phyloP scores from a whole-genome alignment of 352 stramenopile species.

The Pythium phragmitis region DNA sequence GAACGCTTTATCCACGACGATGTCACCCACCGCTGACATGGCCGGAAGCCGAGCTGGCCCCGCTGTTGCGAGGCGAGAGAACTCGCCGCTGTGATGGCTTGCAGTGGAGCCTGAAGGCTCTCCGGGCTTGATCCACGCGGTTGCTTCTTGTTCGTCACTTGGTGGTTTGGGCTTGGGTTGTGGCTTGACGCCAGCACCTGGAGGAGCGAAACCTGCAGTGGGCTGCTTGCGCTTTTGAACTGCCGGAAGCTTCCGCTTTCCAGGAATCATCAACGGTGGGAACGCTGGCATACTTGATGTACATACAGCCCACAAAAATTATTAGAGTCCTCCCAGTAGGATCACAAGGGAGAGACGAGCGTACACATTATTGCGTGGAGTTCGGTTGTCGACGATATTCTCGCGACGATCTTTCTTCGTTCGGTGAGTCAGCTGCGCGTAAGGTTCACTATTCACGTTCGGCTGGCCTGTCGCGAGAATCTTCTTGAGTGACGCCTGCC shows the following conservation, averaged over 20 bases:
- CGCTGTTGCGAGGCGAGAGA: neutral
- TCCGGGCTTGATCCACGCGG: neutral
- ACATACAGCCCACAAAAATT: neutral
- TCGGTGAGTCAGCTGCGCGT: neutral
- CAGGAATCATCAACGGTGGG: conserved; percentile 56
- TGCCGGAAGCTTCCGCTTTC: conserved; percentile 27
- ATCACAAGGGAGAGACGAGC: neutral
- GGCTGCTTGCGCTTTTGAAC: conserved; percentile 34
- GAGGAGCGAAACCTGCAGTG: conserved; percentile 23
- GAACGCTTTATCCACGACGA: conserved; percentile 41
- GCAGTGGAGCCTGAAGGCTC: conserved; percentile 1
- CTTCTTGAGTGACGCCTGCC: conserved; percentile 61
- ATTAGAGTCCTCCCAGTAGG: neutral
- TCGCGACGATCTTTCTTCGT: conserved; percentile 4
- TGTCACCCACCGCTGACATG: conserved; percentile 11
- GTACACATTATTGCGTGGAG: conserved; percentile 16
- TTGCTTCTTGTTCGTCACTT: neutral
- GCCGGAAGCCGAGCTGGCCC: conserved; percentile 5
- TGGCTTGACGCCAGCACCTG: conserved; percentile 1
- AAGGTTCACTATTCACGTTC: neutral
- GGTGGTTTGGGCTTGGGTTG: conserved; percentile 8
- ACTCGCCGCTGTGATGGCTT: conserved; percentile 10
- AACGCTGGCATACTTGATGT: conserved; percentile 38
- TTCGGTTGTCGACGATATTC: neutral
- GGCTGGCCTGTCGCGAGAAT: conserved; percentile 46